Conservation (phyloP, 345 rosid genomes). For the Citrus hindsii region DNA sequence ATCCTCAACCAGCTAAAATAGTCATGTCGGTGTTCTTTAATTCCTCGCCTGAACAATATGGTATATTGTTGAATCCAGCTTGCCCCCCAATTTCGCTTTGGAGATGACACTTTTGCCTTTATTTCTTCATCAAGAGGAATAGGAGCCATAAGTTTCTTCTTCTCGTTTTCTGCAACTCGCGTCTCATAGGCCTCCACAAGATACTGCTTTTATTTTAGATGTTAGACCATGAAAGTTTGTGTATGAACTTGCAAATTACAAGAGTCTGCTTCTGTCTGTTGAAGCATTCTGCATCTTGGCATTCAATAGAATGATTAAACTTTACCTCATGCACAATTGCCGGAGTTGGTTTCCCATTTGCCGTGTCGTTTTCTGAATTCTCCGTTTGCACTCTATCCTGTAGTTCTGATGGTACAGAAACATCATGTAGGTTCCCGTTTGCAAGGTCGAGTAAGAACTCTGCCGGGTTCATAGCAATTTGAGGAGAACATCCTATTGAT, state of each 20-base stretch:
- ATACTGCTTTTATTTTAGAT: constrained; percentile 45
- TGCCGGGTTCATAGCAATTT: constrained; percentile 92
- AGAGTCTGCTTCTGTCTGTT: neutral
- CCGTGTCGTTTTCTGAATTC: constrained; percentile 40
- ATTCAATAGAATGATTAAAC: neutral
- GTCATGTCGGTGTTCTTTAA: constrained; percentile 87
- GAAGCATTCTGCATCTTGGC: neutral
- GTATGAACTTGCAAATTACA: neutral
- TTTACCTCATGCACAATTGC: constrained; percentile 70
- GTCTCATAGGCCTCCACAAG: constrained; percentile 89
- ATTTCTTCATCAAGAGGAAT: constrained; percentile 70
- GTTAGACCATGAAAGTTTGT: neutral
- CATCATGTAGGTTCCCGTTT: constrained; percentile 76
- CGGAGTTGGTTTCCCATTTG: constrained; percentile 72
- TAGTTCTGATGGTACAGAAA: constrained; percentile 84
- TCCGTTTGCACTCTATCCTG: constrained; percentile 85
- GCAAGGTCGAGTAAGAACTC: constrained; percentile 97
- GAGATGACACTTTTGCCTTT: constrained; percentile 46
- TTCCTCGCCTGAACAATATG: constrained; percentile 76
- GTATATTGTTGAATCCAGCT: constrained; percentile 84
- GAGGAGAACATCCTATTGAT: constrained; percentile 89
- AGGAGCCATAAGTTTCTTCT: constrained; percentile 67
- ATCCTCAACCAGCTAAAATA: constrained; percentile 95
- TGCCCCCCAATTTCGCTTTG: constrained; percentile 85
- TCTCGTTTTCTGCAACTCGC: constrained; percentile 64